phyloP scores from a whole-genome alignment of 495 filamentous ascomycete species.

The Tuber microsphaerosporum region DNA sequence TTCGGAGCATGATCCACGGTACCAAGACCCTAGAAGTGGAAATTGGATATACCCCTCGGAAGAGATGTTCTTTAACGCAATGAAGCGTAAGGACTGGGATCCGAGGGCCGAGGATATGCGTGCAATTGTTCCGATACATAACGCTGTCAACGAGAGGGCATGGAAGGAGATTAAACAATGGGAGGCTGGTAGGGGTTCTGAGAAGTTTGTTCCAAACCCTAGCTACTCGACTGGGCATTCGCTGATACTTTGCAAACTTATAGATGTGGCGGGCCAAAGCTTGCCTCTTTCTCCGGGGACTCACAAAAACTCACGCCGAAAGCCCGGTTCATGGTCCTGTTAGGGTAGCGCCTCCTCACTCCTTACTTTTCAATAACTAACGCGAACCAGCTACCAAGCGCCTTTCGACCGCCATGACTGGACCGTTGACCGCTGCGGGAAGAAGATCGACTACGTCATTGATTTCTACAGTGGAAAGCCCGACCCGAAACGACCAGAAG shows the following conservation, averaged over 20 bases:
- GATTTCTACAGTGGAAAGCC: slow-evolving; percentile 88
- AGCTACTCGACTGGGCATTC: neutral
- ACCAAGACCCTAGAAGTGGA: slow-evolving; percentile 46
- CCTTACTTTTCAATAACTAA: neutral
- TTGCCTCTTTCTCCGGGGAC: slow-evolving; percentile 76
- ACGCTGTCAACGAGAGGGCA: slow-evolving; percentile 87
- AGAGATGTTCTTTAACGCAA: slow-evolving; percentile 88
- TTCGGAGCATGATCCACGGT: slow-evolving; percentile 41
- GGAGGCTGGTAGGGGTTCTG: slow-evolving; percentile 60
- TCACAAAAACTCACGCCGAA: slow-evolving; percentile 68
- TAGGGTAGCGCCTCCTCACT: slow-evolving; percentile 49
- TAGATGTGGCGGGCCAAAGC: slow-evolving; percentile 70
- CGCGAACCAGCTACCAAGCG: slow-evolving; percentile 55
- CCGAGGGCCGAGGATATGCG: slow-evolving; percentile 65
- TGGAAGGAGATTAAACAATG: slow-evolving; percentile 78
- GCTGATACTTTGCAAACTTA: neutral
- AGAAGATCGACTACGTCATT: slow-evolving; percentile 85
- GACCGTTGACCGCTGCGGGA: slow-evolving; percentile 92
- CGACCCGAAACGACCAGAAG: slow-evolving; percentile 49
- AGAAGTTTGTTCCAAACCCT: slow-evolving; percentile 45
- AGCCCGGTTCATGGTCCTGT: slow-evolving; percentile 67
- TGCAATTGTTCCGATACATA: slow-evolving; percentile 92
- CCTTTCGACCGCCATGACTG: slow-evolving; percentile 97
- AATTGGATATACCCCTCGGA: slow-evolving; percentile 98
- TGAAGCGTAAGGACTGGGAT: slow-evolving; percentile 70